Conservation (phyloP, 345 rosid genomes). For the Arabis hirsuta region DNA sequence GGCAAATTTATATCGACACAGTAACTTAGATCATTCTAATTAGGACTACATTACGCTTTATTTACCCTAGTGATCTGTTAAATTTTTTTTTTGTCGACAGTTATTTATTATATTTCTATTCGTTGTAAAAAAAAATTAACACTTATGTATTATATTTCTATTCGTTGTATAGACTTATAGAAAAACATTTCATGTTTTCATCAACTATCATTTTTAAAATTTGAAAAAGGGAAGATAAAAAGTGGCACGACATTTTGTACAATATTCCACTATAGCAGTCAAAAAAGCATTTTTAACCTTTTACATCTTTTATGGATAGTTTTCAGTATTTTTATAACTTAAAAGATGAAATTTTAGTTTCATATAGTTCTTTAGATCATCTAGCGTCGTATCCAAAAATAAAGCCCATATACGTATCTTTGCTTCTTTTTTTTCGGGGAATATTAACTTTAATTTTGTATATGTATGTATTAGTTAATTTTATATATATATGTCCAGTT, state of each 20-base stretch:
- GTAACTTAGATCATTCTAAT: background rate
- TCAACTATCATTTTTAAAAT: background rate
- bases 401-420: slow-evolving; percentile 41
- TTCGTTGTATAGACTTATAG: background rate
- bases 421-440: slow-evolving; percentile 30
- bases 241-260: slow-evolving; percentile 34
- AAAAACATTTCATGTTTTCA: background rate
- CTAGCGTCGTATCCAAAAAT: slow-evolving; percentile 37
- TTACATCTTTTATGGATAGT: slow-evolving; percentile 43
- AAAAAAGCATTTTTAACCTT: slow-evolving; percentile 41
- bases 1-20: background rate
- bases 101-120: background rate
- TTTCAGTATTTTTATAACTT: slow-evolving; percentile 37
- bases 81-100: background rate
- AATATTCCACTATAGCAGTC: slow-evolving; percentile 46
- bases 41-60: background rate
- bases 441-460: slow-evolving; percentile 21
- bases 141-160: background rate
- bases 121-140: slow-evolving; percentile 1
- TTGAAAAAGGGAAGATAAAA: slow-evolving; percentile 10
- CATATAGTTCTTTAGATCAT: slow-evolving; percentile 36
- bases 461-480: background rate
- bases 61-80: background rate
- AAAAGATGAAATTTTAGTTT: slow-evolving; percentile 34
- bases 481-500: background rate